phyloP scores from a whole-genome alignment of 208 protist genomes.

The Wallacemonas sp. region DNA sequence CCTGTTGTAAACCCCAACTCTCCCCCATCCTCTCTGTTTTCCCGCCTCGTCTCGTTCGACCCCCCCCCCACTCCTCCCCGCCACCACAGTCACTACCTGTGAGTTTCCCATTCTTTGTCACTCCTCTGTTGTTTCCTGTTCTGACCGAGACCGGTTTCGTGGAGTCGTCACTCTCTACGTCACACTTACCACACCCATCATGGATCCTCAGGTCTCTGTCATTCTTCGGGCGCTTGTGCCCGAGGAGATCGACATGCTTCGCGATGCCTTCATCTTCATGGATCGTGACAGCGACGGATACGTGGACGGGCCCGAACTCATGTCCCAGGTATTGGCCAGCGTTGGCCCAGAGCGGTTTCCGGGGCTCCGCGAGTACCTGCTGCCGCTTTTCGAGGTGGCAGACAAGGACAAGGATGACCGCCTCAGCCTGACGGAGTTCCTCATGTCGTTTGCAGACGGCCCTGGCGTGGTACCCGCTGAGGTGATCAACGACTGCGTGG shows the following conservation, averaged over 20 bases:
- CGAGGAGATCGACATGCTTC: conserved; percentile 89
- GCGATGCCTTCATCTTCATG: conserved; percentile 89
- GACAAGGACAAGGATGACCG: conserved; percentile 70
- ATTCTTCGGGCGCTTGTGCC: conserved; percentile 51
- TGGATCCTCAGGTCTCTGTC: conserved; percentile 26
- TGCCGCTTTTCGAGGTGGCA: conserved; percentile 69
- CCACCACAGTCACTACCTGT: too few species aligned
- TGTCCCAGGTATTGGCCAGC: conserved; percentile 38
- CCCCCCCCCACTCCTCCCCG: too few species aligned
- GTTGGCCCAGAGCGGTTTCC: conserved; percentile 55
- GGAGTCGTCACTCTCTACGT: too few species aligned
- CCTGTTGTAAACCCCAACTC: too few species aligned
- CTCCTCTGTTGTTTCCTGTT: too few species aligned
- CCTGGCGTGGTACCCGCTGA: conserved; percentile 86
- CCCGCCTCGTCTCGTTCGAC: too few species aligned
- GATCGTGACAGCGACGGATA: conserved; percentile 82
- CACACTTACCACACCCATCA: too few species aligned
- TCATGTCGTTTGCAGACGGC: conserved; percentile 72
- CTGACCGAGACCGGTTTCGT: too few species aligned
- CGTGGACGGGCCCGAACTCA: conserved; percentile 54
- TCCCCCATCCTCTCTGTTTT: too few species aligned
- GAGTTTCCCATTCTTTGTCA: too few species aligned
- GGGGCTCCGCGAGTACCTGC: conserved; percentile 59
- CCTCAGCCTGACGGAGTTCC: conserved; percentile 76
- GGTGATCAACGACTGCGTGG: conserved; percentile 80